These are phyloP conservation scores for Ramichloridium luteum DNA, from an alignment of 2,329 filamentous ascomycete species.

Conservation along the genomic window DNA sequence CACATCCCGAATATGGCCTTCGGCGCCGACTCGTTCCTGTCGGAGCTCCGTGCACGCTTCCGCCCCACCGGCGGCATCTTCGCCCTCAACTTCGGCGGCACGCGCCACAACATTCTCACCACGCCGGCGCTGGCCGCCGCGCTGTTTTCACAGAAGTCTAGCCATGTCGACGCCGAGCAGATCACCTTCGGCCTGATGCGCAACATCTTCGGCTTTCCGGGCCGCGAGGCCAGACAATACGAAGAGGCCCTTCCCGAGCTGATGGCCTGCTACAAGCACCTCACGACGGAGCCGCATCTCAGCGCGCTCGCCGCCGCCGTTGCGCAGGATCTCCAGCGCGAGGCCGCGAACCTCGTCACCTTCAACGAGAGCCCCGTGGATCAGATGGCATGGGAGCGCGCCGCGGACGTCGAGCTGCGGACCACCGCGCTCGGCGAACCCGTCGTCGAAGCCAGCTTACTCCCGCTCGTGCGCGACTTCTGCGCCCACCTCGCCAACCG, in stretches of 20 bases:
- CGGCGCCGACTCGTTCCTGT: constrained; percentile 34
- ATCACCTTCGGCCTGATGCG: constrained; percentile 18
- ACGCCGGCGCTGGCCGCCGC: constrained; percentile 36
- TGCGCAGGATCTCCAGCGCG: constrained; percentile 30
- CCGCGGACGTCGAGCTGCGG: constrained; percentile 30
- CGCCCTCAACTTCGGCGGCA: constrained; percentile 38
- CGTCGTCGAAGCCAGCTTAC: constrained; percentile 41
- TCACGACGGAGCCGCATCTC: constrained; percentile 38
- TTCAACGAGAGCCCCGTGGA: constrained; percentile 50
- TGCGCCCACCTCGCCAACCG: constrained; percentile 40
- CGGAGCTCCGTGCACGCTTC: constrained; percentile 28
- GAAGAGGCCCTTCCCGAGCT: constrained; percentile 28
- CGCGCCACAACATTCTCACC: constrained; percentile 39
- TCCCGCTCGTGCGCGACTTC: constrained; percentile 44
- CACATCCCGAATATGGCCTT: constrained; percentile 41
- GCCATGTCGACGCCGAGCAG: constrained; percentile 19
- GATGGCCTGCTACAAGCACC: constrained; percentile 24
- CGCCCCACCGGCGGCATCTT: constrained; percentile 31
- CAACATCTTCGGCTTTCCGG: constrained; percentile 32
- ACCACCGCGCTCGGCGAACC: constrained; percentile 25
- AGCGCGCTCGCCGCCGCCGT: constrained; percentile 29
- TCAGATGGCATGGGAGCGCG: constrained; percentile 50
- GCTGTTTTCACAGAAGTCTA: constrained; percentile 28
- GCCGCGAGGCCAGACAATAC: constrained; percentile 23
- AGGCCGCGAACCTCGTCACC: constrained; percentile 45